Conservation (phyloP, 106 monocot species). For the Alisma plantagoaquatica region DNA sequence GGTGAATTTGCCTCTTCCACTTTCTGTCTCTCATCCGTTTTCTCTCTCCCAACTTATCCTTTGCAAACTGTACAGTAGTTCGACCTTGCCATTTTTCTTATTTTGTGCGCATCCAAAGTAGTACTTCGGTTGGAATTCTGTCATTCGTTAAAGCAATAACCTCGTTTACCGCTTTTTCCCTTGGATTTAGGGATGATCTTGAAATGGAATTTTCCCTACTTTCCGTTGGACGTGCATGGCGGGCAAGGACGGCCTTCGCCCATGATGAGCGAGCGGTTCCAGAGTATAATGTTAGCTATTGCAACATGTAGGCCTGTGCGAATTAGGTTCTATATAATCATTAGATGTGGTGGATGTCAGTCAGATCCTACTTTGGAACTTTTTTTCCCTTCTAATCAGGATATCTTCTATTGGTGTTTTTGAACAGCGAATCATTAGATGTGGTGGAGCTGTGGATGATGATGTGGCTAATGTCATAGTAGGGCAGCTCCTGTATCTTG, state of each 20-base stretch:
- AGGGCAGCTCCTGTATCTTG: slow-evolving; percentile 82
- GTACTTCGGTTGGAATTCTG: not conserved
- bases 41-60: too few relatives aligned
- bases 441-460: slow-evolving; percentile 92
- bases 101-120: not conserved
- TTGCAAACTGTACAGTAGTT: not conserved
- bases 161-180: too few relatives aligned
- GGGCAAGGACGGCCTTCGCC: slow-evolving; percentile 85
- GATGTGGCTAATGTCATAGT: slow-evolving; percentile 93
- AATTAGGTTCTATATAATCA: not conserved
- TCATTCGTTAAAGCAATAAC: not conserved
- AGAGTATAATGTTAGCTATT: slow-evolving; percentile 88
- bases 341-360: not conserved
- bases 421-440: slow-evolving; percentile 83
- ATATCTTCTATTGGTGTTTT: not conserved
- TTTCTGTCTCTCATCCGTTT: too few relatives aligned
- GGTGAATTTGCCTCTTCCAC: slow-evolving; percentile 19
- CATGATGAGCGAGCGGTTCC: slow-evolving; percentile 82
- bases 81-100: not conserved
- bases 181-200: slow-evolving; percentile 94
- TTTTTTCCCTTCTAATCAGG: not conserved
- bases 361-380: not conserved
- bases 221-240: slow-evolving; percentile 45
- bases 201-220: slow-evolving; percentile 51
- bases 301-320: slow-evolving; percentile 50